These are phyloP conservation scores for Annulohypoxylon moriforme DNA, from an alignment of 495 filamentous ascomycete species.

Conservation along the genomic window DNA sequence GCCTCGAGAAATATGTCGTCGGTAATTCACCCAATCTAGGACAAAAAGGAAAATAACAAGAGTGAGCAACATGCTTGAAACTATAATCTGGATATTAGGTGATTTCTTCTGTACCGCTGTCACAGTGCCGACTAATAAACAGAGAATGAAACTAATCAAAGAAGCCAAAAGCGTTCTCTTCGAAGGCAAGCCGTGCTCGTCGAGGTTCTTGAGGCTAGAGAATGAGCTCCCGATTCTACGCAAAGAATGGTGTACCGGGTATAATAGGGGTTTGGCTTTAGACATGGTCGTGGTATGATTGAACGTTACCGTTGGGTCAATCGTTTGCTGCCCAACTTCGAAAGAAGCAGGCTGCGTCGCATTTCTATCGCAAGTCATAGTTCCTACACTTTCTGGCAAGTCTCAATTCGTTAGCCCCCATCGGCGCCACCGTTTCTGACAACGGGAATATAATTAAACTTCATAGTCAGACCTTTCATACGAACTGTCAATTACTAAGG, in stretches of 20 bases:
- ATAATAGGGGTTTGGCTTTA: neutral
- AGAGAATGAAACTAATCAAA: neutral
- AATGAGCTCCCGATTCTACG: slow-evolving; percentile 4
- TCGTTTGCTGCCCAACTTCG: neutral
- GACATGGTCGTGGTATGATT: neutral
- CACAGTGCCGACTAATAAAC: neutral
- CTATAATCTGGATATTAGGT: neutral
- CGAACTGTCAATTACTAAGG: neutral
- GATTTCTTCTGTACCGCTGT: neutral
- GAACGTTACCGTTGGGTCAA: neutral
- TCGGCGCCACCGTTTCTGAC: neutral
- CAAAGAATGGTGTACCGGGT: neutral
- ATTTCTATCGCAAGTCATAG: neutral
- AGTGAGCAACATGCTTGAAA: neutral
- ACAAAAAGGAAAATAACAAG: neutral
- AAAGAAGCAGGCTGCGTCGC: neutral
- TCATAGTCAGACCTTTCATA: neutral
- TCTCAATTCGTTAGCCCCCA: neutral
- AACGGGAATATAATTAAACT: neutral
- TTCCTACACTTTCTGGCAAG: neutral
- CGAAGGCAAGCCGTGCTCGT: neutral
- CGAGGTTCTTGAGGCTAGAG: neutral
- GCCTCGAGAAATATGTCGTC: neutral
- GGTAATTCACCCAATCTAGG: neutral
- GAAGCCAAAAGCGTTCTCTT: slow-evolving; percentile 1